Conservation (phyloP, 768 basidiomycete species). For the Lactarius evosmus region DNA sequence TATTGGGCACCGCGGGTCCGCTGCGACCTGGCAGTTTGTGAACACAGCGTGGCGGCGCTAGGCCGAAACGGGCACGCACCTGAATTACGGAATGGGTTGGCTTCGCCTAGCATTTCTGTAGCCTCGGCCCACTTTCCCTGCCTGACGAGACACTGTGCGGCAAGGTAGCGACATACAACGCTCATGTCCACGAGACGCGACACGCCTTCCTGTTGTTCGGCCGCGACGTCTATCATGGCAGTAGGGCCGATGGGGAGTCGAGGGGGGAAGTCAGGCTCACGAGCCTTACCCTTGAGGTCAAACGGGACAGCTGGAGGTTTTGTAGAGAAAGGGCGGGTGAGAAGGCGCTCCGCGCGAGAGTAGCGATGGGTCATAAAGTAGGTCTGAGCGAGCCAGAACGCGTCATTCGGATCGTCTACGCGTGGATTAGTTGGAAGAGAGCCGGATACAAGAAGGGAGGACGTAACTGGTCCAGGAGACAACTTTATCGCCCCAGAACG, state of each 20-base stretch:
- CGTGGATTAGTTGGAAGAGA: conserved; percentile 2
- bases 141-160: conserved; percentile 90
- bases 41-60: conserved; percentile 5
- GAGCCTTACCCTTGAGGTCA: conserved; percentile 56
- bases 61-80: conserved; percentile 40
- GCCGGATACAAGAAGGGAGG: conserved; percentile 4
- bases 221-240: conserved; percentile 66
- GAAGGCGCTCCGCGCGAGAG: conserved; percentile 85
- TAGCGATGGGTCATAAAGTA: conserved; percentile 97
- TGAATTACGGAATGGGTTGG: conserved; percentile 80
- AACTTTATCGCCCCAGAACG: conserved; percentile 98
- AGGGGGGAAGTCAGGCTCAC: conserved; percentile 36
- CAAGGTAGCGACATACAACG: conserved; percentile 92
- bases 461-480: conserved; percentile 87
- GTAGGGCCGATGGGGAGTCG: conserved; percentile 70
- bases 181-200: conserved; percentile 90
- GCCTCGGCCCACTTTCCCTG: conserved; percentile 93
- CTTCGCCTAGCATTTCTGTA: conserved; percentile 88
- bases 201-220: conserved; percentile 59
- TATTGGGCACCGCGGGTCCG: conserved; percentile 70
- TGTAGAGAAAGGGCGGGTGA: conserved; percentile 81
- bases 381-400: conserved; percentile 98
- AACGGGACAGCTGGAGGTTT: conserved; percentile 42
- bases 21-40: conserved; percentile 45
- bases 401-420: conserved; percentile 92